Base-by-base conservation (phyloP, 2,329 filamentous ascomycete species). In the Colletotrichum musicola region DNA sequence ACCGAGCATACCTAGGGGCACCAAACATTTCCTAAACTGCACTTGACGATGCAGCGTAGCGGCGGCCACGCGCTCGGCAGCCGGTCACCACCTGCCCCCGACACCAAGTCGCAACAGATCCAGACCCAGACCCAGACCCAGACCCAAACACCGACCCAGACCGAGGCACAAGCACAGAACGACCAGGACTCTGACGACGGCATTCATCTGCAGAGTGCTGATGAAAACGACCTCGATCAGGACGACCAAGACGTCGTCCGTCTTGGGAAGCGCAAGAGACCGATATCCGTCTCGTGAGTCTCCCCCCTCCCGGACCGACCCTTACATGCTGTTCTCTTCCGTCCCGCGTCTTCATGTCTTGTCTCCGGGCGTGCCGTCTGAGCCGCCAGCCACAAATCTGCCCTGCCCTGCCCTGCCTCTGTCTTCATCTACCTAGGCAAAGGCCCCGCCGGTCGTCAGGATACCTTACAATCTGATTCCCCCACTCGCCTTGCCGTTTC, bases 241-340 rank as follows among this genome's bases (percentile, higher is more conserved):
- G 82, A 84, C 66, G 81, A 81, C 62, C 75, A 80, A 55, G 82
- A 85, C 58, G 75, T 78, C 22, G 77, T 77, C 35, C 81, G 81
- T 60, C 80, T 77, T 69, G 83, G 85, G 67, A 90, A 90, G 78
- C 85, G 88, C 71, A 90, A 89, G 77, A 83, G 88, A 67, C 86
- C 86, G 68, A 83, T 89, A 57, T 89, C 87, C 68, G 87, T 89
- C 69, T 89, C 87, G 87, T 89, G 83, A 74, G 83, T 83, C 58
- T 22, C 46, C 22, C 62, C 57, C 10, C 49, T 10, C 20, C 44
- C 69, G 38, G 44, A 6, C 20, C 20, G 20, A 22, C 46, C 38
- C 69, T 71, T 35, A 68, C 57, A 38, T 66, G 57, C 67, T n/a
- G 61, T 46, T 54, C 58, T 51, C 65, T 62, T 10, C 30, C 30